A percentile compares a stretch with the other conserved stretches of the same genome.
Conservation (phyloP, 1,284 basidiomycete species). For the Tausonia pullulans region DNA sequence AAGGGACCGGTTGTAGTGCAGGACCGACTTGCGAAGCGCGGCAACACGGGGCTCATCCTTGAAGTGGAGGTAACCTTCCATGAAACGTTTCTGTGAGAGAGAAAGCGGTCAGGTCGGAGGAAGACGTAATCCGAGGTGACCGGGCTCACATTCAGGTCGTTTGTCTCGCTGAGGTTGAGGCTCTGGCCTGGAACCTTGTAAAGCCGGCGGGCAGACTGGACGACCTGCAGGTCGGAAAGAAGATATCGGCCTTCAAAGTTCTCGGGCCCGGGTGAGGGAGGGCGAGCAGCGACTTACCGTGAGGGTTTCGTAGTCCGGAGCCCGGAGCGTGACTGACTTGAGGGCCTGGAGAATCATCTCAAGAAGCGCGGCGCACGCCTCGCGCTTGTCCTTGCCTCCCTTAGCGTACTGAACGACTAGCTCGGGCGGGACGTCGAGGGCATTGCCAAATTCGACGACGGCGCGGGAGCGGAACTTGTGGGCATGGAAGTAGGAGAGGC, state of each 20-base stretch:
- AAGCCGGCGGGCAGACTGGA: conserved; percentile 88
- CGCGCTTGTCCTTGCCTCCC: conserved; percentile 78
- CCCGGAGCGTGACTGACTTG: conserved; percentile 90
- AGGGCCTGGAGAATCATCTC: conserved; percentile 91
- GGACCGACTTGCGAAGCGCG: conserved; percentile 68
- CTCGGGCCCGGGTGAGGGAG: neutral
- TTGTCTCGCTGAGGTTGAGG: conserved; percentile 87
- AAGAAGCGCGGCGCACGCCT: conserved; percentile 80
- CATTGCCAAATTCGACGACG: conserved; percentile 91
- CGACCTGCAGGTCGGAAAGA: conserved; percentile 45
- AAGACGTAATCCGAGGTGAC: too few species aligned
- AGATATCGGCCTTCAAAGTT: neutral
- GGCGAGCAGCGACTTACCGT: conserved; percentile 50
- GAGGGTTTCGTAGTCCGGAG: conserved; percentile 95
- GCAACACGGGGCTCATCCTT: conserved; percentile 65
- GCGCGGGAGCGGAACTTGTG: conserved; percentile 89
- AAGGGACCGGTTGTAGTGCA: conserved; percentile 84
- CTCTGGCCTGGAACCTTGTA: conserved; percentile 94
- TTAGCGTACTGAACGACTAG: conserved; percentile 81
- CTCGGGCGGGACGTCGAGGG: conserved; percentile 76
- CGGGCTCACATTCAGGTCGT: conserved; percentile 61
- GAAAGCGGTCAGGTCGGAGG: too few species aligned
- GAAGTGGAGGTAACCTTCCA: conserved; percentile 66
- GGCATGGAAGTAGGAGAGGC: conserved; percentile 89
- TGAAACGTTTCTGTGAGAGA: conserved; percentile 52